Evolutionary conservation across 2,329 filamentous ascomycete species (phyloP).

Genomic region (Fusarium proliferatum): DNA sequence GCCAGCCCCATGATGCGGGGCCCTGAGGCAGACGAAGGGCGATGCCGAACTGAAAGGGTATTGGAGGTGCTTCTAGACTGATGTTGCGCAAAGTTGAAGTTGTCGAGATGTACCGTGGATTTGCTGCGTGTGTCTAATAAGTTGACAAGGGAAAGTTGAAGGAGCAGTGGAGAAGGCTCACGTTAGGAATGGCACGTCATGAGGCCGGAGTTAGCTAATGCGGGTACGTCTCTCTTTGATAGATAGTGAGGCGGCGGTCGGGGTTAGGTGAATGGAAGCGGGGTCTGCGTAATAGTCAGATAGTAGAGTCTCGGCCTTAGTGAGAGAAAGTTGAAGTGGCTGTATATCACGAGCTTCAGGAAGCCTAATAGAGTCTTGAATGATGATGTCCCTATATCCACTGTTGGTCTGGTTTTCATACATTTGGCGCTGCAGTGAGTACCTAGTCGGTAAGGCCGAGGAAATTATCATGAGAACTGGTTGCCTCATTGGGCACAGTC

Average conservation of each 20-base stretch:
- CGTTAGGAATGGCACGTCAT: conserved; percentile 35
- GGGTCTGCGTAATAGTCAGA: conserved; percentile 6
- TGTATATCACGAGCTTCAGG: background rate
- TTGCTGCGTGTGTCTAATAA: background rate
- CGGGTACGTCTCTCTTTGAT: conserved; percentile 2
- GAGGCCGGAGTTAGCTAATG: conserved; percentile 33
- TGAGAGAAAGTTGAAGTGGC: background rate
- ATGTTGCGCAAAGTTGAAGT: background rate
- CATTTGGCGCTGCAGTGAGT: background rate
- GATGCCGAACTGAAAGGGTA: background rate
- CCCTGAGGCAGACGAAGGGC: background rate
- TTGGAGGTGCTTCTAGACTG: background rate
- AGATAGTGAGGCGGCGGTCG: conserved; percentile 19
- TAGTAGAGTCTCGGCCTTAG: background rate
- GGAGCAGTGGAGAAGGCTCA: conserved; percentile 12
- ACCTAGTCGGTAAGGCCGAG: no score
- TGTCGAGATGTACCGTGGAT: background rate
- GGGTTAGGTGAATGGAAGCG: background rate
- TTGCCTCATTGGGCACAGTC: background rate
- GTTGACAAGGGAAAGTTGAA: conserved; percentile 15
- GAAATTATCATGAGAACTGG: background rate
- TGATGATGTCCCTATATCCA: background rate
- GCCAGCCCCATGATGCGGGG: conserved; percentile 78
- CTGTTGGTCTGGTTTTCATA: background rate
- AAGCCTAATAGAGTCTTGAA: background rate